Conservation (phyloP, 768 basidiomycete genomes). For the Suillus cothurnatus region DNA sequence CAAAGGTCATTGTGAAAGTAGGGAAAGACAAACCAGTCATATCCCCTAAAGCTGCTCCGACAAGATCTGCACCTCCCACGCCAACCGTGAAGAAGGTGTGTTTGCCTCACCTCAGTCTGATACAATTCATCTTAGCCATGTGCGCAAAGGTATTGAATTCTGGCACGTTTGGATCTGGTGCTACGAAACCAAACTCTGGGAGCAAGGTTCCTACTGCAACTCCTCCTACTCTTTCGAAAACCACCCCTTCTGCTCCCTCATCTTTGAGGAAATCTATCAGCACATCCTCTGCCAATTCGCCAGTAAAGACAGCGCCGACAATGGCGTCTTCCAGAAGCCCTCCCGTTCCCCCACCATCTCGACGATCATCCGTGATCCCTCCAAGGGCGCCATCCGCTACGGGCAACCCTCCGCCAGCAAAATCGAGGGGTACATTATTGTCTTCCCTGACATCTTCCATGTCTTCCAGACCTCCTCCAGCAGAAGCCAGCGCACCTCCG, state of each 20-base stretch:
- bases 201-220: conserved; percentile 43
- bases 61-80: conserved; percentile 53
- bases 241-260: conserved; percentile 27
- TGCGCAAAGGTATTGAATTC: conserved; percentile 58
- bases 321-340: conserved; percentile 36
- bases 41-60: conserved; percentile 43
- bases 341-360: conserved; percentile 32
- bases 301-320: conserved; percentile 31
- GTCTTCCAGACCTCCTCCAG: conserved; percentile 21
- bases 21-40: conserved; percentile 38
- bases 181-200: conserved; percentile 45
- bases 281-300: conserved; percentile 30
- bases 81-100: conserved; percentile 71
- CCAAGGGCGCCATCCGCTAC: conserved; percentile 43
- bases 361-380: conserved; percentile 34
- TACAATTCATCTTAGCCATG: conserved; percentile 30
- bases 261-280: conserved; percentile 31
- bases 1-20: conserved; percentile 27
- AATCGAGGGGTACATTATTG: conserved; percentile 39
- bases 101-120: conserved; percentile 20
- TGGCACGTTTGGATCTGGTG: conserved; percentile 64
- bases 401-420: conserved; percentile 36
- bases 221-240: conserved; percentile 35
- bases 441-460: conserved; percentile 27
- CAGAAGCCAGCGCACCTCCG: conserved; percentile 30